Conservation (phyloP, 495 filamentous ascomycete species). For the Parmelia sp. region DNA sequence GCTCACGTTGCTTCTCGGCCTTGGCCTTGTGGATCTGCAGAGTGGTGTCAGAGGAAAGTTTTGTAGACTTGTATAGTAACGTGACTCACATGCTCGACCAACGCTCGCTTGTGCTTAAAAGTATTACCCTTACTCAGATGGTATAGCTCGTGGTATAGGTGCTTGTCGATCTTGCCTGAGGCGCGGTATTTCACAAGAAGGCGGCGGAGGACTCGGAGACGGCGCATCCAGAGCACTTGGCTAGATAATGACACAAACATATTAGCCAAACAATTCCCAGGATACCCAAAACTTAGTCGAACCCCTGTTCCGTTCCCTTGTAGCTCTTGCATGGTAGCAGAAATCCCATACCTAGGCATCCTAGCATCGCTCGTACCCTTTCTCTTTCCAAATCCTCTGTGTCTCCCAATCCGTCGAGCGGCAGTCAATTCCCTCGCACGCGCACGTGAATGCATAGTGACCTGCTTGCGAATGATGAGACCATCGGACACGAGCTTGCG, state of each 20-base stretch:
- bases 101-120: constrained; percentile 99
- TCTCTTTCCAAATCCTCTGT: constrained; percentile 99
- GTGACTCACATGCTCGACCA: constrained; percentile 97
- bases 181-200: constrained; percentile 99
- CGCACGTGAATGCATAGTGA: constrained; percentile 97
- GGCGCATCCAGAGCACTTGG: constrained; percentile 98
- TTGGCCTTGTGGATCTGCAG: constrained; percentile 97
- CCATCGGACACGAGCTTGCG: constrained; percentile 99
- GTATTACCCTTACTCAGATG: constrained; percentile 99
- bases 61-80: neutral
- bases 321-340: constrained; percentile 1
- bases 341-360: constrained; percentile 81
- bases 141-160: constrained; percentile 99
- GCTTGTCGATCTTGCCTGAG: constrained; percentile 99
- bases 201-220: constrained; percentile 96
- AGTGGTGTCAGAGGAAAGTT: neutral
- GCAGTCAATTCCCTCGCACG: constrained; percentile 87
- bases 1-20: constrained; percentile 95
- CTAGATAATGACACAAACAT: constrained; percentile 34
- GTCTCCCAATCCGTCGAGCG: constrained; percentile 85
- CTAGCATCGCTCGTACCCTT: constrained; percentile 99
- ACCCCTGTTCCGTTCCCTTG: neutral
- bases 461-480: constrained; percentile 99
- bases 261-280: constrained; percentile 5
- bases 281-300: neutral